Evolutionary conservation across 805 yeast species (phyloP).

Genomic region (Candida adriatica): DNA sequence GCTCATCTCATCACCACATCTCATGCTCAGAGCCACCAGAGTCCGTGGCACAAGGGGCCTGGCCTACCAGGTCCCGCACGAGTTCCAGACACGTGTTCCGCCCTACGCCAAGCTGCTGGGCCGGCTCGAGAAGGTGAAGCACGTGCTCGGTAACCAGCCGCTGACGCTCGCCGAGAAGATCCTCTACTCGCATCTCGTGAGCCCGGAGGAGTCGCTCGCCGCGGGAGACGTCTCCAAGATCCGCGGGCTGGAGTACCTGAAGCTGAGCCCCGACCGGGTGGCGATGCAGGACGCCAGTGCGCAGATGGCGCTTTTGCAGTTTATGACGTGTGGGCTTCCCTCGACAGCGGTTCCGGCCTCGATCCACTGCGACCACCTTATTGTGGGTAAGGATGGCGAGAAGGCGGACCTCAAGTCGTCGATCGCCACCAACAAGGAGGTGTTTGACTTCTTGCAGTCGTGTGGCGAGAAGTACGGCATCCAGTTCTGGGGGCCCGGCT

Average conservation of each 20-base stretch:
- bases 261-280: conserved; percentile 93
- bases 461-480: conserved; percentile 95
- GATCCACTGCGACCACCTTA: conserved; percentile 96
- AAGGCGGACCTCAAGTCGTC: conserved; percentile 75
- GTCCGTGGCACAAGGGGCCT: conserved; percentile 18
- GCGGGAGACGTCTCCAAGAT: conserved; percentile 44
- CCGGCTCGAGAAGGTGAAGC: conserved; percentile 57
- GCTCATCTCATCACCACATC: too few species aligned
- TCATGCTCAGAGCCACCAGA: too few species aligned
- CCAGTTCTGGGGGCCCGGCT: conserved; percentile 99
- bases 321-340: conserved; percentile 93
- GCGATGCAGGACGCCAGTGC: conserved; percentile 99
- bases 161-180: conserved; percentile 93
- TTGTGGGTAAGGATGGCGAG: conserved; percentile 95
- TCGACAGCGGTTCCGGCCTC: conserved; percentile 89
- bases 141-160: conserved; percentile 62
- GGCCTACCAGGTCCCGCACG: conserved; percentile 38
- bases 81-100: conserved; percentile 68
- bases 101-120: conserved; percentile 74
- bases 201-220: conserved; percentile 78
- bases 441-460: conserved; percentile 86
- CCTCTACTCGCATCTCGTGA: conserved; percentile 83
- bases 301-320: conserved; percentile 97
- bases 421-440: conserved; percentile 84
- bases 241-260: conserved; percentile 86